Conservation (phyloP, 768 basidiomycete genomes). For the Tubosaeta sp. region DNA sequence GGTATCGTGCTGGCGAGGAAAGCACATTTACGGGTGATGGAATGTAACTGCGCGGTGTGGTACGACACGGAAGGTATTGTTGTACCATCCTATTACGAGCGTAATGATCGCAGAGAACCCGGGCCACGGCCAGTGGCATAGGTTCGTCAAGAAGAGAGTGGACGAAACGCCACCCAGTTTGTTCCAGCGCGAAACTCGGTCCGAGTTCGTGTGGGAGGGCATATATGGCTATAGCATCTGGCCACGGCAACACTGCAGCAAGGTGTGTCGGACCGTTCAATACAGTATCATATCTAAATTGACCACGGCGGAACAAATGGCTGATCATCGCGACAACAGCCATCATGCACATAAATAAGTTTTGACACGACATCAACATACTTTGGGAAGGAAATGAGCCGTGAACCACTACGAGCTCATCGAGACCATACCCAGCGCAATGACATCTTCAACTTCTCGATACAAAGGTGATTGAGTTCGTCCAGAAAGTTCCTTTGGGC, state of each 20-base stretch:
- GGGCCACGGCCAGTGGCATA: background rate
- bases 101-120: background rate
- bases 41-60: background rate
- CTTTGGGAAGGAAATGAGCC: slow-evolving; percentile 9
- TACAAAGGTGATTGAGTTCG: slow-evolving; percentile 7
- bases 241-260: slow-evolving; percentile 13
- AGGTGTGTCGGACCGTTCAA: slow-evolving; percentile 8
- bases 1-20: background rate
- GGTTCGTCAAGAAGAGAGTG: slow-evolving; percentile 10
- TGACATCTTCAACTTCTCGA: slow-evolving; percentile 9
- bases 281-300: slow-evolving; percentile 4
- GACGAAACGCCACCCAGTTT: slow-evolving; percentile 11
- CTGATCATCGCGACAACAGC: slow-evolving; percentile 12
- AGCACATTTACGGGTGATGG: too few species aligned
- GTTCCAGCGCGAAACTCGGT: slow-evolving; percentile 9
- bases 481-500: slow-evolving; percentile 10
- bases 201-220: slow-evolving; percentile 16
- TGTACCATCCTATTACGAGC: slow-evolving; percentile 7
- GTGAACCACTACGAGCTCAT: background rate
- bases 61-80: slow-evolving; percentile 3
- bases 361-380: slow-evolving; percentile 3
- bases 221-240: slow-evolving; percentile 17
- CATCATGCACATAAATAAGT: slow-evolving; percentile 13
- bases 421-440: slow-evolving; percentile 15
- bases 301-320: slow-evolving; percentile 12